Evolutionary conservation across 1,139 yeast species (phyloP).

Genomic region (Magnusiomyces fungicola): DNA sequence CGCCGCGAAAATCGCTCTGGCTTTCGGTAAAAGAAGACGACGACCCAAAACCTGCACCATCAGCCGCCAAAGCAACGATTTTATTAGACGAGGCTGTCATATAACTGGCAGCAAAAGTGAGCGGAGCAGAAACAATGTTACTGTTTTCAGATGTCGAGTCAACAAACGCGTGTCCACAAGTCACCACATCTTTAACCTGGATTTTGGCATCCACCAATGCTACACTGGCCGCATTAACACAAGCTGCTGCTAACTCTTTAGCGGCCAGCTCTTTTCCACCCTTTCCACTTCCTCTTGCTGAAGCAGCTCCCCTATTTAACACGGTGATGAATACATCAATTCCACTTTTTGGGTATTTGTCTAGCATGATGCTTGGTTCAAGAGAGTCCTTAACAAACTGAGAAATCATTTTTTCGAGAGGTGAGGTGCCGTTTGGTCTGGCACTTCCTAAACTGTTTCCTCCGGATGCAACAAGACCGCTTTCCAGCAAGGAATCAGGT

Average conservation of each 20-base stretch:
- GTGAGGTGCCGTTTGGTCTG: conserved; percentile 28
- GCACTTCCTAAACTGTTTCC: conserved; percentile 8
- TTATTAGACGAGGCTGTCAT: conserved; percentile 49
- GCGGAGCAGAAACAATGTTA: conserved; percentile 19
- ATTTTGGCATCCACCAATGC: conserved; percentile 83
- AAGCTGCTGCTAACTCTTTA: conserved; percentile 34
- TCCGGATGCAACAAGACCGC: conserved; percentile 15
- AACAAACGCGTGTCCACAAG: conserved; percentile 48
- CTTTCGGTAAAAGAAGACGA: neutral
- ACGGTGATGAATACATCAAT: conserved; percentile 73
- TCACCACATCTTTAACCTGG: conserved; percentile 68
- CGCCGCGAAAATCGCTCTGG: neutral
- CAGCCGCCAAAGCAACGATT: conserved; percentile 48
- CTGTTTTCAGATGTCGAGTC: conserved; percentile 3
- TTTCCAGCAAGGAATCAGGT: conserved; percentile 17
- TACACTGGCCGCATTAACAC: conserved; percentile 53
- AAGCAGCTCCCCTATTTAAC: conserved; percentile 41
- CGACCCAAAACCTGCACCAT: conserved; percentile 20
- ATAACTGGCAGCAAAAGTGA: conserved; percentile 43
- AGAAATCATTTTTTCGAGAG: conserved; percentile 45
- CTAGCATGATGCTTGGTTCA: conserved; percentile 54
- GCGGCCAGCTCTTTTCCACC: conserved; percentile 5
- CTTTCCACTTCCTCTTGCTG: conserved; percentile 13
- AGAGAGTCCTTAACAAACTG: conserved; percentile 53
- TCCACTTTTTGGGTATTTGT: conserved; percentile 81